A percentile compares a stretch with the other conserved stretches of the same genome.
Evolutionary conservation across 2,329 filamentous ascomycete species (phyloP).

Genomic region (Diaporthe longicolla): DNA sequence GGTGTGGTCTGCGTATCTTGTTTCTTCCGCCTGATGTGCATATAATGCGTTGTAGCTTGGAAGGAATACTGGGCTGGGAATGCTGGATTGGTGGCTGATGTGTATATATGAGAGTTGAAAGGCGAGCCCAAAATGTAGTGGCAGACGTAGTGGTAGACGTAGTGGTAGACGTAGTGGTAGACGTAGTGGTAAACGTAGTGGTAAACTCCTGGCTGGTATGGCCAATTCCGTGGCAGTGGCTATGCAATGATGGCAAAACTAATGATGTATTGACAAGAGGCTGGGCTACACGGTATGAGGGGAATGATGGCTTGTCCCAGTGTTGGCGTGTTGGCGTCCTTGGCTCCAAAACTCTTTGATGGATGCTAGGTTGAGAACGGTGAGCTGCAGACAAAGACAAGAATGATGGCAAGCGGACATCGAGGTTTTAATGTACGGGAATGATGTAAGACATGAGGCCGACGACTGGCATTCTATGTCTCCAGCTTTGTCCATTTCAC

Average conservation of each 20-base stretch:
- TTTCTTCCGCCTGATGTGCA: neutral
- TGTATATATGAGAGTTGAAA: neutral
- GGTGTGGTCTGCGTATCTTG: neutral
- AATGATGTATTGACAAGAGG: slow-evolving; percentile 7
- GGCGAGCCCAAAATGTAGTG: too few species aligned
- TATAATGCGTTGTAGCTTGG: neutral
- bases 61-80: neutral
- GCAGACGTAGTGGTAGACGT: neutral
- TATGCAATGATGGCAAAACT: neutral
- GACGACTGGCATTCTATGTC: slow-evolving; percentile 25
- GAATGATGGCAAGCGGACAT: neutral
- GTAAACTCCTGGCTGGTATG: neutral
- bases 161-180: too few species aligned
- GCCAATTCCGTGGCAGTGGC: neutral
- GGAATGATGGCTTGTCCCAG: slow-evolving; percentile 18
- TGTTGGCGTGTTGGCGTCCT: slow-evolving; percentile 21
- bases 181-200: neutral
- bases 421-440: slow-evolving; percentile 8
- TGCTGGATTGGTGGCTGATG: neutral
- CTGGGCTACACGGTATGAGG: slow-evolving; percentile 1
- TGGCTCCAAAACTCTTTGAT: slow-evolving; percentile 9
- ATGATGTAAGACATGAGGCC: slow-evolving; percentile 13
- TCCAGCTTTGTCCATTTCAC: slow-evolving; percentile 12
- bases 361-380: neutral
- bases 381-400: neutral